Conservation (phyloP, 179 eudicot genomes). For the Heliamphora pulchella region DNA sequence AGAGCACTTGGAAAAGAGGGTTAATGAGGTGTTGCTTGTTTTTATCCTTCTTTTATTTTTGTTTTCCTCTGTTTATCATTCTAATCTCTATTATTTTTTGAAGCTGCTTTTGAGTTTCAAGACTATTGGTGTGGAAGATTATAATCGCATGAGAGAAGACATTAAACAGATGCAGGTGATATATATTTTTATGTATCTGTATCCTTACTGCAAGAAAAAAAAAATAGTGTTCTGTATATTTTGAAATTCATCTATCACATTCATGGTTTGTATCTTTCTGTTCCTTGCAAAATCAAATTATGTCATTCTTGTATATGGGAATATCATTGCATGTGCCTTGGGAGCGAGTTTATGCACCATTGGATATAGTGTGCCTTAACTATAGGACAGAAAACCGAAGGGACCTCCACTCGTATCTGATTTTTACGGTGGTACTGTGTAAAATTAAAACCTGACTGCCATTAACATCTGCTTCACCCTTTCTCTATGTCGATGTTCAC, state of each 20-base stretch:
- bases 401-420: background rate
- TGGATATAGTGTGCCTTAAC: background rate
- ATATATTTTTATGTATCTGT: background rate
- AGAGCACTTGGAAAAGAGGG: constrained; percentile 38
- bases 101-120: constrained; percentile 54
- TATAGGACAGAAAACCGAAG: background rate
- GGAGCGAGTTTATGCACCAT: background rate
- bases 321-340: background rate
- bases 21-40: constrained; percentile 40
- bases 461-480: background rate
- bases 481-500: no score
- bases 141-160: constrained; percentile 51
- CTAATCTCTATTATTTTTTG: background rate
- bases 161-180: constrained; percentile 51
- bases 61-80: background rate
- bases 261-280: background rate
- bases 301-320: background rate
- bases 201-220: background rate
- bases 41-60: background rate
- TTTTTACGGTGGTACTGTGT: background rate
- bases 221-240: background rate
- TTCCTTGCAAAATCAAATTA: background rate
- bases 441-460: background rate
- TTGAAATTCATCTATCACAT: background rate
- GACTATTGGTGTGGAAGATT: constrained; percentile 61